Conservation (phyloP, 306 rosid species). For the Rubus idaeus region DNA sequence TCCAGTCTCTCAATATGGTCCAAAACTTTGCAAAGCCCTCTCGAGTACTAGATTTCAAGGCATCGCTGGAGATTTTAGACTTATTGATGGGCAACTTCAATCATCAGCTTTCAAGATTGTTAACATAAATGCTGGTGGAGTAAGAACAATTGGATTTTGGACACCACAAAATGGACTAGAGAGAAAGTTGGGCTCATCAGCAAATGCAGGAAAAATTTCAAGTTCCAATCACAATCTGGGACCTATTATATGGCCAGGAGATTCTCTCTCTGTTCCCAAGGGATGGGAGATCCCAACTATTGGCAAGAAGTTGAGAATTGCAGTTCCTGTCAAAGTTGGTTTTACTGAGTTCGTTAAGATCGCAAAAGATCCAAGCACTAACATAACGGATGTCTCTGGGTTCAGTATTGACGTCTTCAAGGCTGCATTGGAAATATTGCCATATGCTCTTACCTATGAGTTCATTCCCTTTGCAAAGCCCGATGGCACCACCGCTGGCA, state of each 20-base stretch:
- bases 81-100: slow-evolving; percentile 18
- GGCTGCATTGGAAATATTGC: slow-evolving; percentile 35
- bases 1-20: slow-evolving; percentile 40
- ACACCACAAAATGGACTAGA: slow-evolving; percentile 27
- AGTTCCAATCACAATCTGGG: slow-evolving; percentile 15
- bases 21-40: slow-evolving; percentile 36
- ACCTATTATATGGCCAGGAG: slow-evolving; percentile 47
- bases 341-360: slow-evolving; percentile 38
- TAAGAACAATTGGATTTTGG: slow-evolving; percentile 53
- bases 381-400: slow-evolving; percentile 33
- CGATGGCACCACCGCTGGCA: slow-evolving; percentile 6
- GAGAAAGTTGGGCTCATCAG: slow-evolving; percentile 13
- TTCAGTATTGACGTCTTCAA: slow-evolving; percentile 54
- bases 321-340: slow-evolving; percentile 43
- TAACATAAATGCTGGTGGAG: slow-evolving; percentile 38
- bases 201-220: not conserved
- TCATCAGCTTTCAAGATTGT: slow-evolving; percentile 25
- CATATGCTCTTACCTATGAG: slow-evolving; percentile 33
- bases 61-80: slow-evolving; percentile 23
- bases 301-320: slow-evolving; percentile 35
- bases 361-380: slow-evolving; percentile 18
- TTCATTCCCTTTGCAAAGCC: slow-evolving; percentile 15
- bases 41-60: slow-evolving; percentile 19
- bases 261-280: slow-evolving; percentile 14
- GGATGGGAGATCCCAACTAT: slow-evolving; percentile 43